Conservation (phyloP, 768 basidiomycete species). For the Galerina marginata region DNA sequence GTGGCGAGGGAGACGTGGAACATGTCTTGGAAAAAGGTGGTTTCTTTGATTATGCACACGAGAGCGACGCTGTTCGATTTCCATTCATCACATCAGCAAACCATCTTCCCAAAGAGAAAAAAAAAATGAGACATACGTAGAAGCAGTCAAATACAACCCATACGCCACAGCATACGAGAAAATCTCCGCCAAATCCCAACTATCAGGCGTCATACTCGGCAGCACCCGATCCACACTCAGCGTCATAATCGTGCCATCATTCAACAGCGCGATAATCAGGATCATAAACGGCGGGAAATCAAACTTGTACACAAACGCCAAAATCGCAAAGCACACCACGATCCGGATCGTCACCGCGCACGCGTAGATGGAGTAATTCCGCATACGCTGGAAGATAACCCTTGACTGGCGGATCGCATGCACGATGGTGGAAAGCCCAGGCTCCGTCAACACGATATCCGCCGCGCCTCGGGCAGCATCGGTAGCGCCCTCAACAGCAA, state of each 20-base stretch:
- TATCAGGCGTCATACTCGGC: conserved; percentile 90
- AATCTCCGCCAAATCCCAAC: conserved; percentile 96
- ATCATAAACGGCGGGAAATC: conserved; percentile 99
- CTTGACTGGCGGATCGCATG: conserved; percentile 98
- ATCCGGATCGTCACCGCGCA: conserved; percentile 98
- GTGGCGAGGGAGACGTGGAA: conserved; percentile 71
- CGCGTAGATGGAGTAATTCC: conserved; percentile 98
- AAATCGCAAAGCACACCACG: conserved; percentile 94
- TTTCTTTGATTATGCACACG: conserved; percentile 84
- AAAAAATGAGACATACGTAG: conserved; percentile 68
- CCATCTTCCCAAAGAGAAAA: conserved; percentile 11
- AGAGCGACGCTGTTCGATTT: conserved; percentile 71
- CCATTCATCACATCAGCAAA: conserved; percentile 12
- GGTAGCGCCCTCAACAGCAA: conserved; percentile 98
- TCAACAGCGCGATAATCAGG: conserved; percentile 94
- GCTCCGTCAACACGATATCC: conserved; percentile 97
- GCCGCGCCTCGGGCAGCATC: conserved; percentile 98
- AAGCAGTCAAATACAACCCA: conserved; percentile 90
- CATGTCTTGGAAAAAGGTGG: conserved; percentile 86
- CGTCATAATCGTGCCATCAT: conserved; percentile 99
- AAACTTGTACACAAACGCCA: conserved; percentile 95
- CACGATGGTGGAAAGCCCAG: conserved; percentile 98
- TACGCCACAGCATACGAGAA: conserved; percentile 96
- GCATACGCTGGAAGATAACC: conserved; percentile 99
- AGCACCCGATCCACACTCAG: conserved; percentile 94